Percentiles rank a stretch among this genome's conserved stretches.
Conservation (phyloP, 2,329 filamentous ascomycete genomes). For the Fulvia fulva region DNA sequence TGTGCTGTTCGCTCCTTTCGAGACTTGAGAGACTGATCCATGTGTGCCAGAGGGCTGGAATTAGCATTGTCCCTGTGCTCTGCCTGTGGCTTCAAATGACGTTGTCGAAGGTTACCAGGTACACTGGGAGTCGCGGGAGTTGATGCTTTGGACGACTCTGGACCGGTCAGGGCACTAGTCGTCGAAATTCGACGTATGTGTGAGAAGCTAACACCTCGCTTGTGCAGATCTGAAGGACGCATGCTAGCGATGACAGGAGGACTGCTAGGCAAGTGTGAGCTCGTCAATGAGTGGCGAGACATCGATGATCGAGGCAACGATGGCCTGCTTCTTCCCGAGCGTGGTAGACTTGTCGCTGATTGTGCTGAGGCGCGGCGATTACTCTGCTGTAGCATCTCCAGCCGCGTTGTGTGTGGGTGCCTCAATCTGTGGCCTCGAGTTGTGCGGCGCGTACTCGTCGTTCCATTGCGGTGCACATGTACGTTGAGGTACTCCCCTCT, state of each 20-base stretch:
- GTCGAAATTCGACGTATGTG: constrained; percentile 49
- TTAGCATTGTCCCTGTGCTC: constrained; percentile 19
- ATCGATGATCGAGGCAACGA: constrained; percentile 34
- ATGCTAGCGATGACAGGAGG: constrained; percentile 42
- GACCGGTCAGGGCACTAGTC: constrained; percentile 37
- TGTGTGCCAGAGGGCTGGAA: constrained; percentile 31
- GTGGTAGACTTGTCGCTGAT: constrained; percentile 35
- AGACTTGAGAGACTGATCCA: constrained; percentile 31
- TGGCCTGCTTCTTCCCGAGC: constrained; percentile 29
- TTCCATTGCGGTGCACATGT: constrained; percentile 57
- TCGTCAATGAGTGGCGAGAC: constrained; percentile 42
- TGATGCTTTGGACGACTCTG: constrained; percentile 27
- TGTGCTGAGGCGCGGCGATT: constrained; percentile 21
- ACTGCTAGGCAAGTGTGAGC: constrained; percentile 46
- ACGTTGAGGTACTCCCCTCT: constrained; percentile 63
- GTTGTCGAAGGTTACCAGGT: constrained; percentile 24
- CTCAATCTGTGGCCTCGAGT: constrained; percentile 34
- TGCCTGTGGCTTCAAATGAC: constrained; percentile 18
- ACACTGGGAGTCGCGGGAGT: constrained; percentile 26
- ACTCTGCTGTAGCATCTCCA: constrained; percentile 34
- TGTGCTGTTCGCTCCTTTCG: constrained; percentile 32
- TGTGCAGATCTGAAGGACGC: constrained; percentile 52
- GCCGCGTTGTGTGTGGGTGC: constrained; percentile 42
- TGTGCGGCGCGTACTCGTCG: constrained; percentile 36
- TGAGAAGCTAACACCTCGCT: constrained; percentile 60